These are phyloP conservation scores for Teunomyces pallodes DNA, from an alignment of 805 yeast species.

Conservation along the genomic window DNA sequence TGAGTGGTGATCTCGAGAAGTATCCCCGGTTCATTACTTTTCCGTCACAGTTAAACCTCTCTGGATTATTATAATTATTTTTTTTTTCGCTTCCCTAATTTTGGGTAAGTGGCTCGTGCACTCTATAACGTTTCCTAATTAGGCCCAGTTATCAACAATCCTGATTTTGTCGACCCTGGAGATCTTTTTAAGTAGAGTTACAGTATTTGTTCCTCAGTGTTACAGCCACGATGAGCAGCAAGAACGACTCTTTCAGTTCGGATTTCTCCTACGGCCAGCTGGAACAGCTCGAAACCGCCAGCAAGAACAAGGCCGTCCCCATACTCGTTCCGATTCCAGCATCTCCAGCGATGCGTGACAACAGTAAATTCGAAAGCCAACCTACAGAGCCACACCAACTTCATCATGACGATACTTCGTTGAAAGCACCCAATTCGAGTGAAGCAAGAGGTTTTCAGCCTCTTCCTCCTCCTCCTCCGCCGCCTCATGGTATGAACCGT, in stretches of 20 bases:
- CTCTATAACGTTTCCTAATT: conserved; percentile 12
- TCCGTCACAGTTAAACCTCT: not conserved
- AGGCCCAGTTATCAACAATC: conserved; percentile 4
- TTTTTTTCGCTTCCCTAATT: not conserved
- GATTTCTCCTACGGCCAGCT: conserved; percentile 1
- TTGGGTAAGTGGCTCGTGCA: not conserved
- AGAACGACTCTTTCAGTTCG: conserved; percentile 2
- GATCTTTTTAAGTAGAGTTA: not conserved
- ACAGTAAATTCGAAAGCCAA: not conserved
- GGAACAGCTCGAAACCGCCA: conserved; percentile 1
- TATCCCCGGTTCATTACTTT: conserved; percentile 1
- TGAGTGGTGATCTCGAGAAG: conserved; percentile 22
- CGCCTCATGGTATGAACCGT: conserved; percentile 4
- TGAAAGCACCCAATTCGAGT: not conserved
- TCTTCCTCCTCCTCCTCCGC: conserved; percentile 1
- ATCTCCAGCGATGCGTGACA: not conserved
- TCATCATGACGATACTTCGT: not conserved
- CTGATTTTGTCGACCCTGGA: not conserved
- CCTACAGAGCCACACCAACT: not conserved
- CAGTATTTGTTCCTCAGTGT: not conserved
- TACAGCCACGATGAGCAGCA: not conserved
- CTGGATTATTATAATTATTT: not conserved
- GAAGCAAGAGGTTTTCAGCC: conserved; percentile 10
- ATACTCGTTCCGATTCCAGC: conserved; percentile 1
- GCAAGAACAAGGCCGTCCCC: not conserved